Percentiles rank a stretch among this genome's conserved stretches.
phyloP scores from a whole-genome alignment of 2,329 filamentous ascomycete species.

The Paecilomyces niveus region DNA sequence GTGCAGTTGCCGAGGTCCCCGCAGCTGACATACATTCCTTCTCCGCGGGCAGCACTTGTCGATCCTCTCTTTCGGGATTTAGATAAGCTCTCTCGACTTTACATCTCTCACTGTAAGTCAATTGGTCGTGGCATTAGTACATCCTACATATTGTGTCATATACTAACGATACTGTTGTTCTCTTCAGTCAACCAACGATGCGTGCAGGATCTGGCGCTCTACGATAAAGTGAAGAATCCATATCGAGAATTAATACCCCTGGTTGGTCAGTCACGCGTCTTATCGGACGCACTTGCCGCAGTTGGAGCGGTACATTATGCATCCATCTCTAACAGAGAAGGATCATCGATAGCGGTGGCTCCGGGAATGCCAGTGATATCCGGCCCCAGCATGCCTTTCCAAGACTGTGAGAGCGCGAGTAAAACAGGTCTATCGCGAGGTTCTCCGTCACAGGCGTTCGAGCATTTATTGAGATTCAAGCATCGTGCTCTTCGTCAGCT shows the following conservation, averaged over 20 bases:
- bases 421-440: constrained; percentile 22
- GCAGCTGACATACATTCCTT: constrained; percentile 15
- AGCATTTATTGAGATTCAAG: constrained; percentile 40
- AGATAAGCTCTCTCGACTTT: constrained; percentile 37
- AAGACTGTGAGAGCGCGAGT: constrained; percentile 22
- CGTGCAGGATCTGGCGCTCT: constrained; percentile 40
- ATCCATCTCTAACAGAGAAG: constrained; percentile 29
- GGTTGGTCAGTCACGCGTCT: constrained; percentile 36
- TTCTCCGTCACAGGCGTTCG: constrained; percentile 29
- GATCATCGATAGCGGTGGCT: constrained; percentile 26
- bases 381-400: constrained; percentile 12
- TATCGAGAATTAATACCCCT: constrained; percentile 43
- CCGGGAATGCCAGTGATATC: constrained; percentile 10
- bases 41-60: constrained; percentile 34
- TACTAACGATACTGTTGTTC: constrained; percentile 11
- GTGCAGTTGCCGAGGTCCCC: constrained; percentile 9
- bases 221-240: constrained; percentile 41
- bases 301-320: constrained; percentile 44
- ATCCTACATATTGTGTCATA: constrained; percentile 3
- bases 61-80: constrained; percentile 44
- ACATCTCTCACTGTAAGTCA: constrained; percentile 39
- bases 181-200: constrained; percentile 29
- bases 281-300: constrained; percentile 41
- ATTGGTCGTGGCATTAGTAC: neutral
- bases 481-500: constrained; percentile 41